Conservation (phyloP, 345 rosid species). For the Rubroshorea leprosula region DNA sequence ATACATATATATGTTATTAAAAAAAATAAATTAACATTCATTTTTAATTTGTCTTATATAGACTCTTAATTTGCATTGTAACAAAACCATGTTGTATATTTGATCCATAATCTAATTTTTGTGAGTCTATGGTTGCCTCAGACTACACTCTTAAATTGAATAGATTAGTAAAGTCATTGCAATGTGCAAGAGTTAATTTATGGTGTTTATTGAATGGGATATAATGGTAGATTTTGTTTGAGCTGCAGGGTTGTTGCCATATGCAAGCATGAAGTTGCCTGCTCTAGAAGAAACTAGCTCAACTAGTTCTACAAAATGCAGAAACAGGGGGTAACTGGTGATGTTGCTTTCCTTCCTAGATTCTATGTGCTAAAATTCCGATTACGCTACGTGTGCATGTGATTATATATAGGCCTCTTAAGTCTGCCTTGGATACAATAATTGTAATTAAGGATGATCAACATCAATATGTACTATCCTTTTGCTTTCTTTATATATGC, state of each 20-base stretch:
- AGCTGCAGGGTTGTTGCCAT: background rate
- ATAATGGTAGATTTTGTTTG: background rate
- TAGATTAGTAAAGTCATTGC: background rate
- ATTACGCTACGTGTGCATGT: background rate
- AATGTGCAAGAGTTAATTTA: background rate
- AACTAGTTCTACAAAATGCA: background rate
- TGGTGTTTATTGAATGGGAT: background rate
- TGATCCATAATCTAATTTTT: too few relatives aligned
- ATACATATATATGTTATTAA: too few relatives aligned
- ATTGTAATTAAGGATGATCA: too few relatives aligned
- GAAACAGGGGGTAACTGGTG: background rate
- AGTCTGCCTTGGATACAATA: too few relatives aligned
- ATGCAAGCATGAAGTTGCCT: background rate
- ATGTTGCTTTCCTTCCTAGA: background rate
- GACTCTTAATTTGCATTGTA: too few relatives aligned
- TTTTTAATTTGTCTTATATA: too few relatives aligned
- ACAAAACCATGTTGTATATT: too few relatives aligned
- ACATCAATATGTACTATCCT: too few relatives aligned
- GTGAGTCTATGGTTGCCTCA: background rate
- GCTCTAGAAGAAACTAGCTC: background rate
- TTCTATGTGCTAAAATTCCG: background rate
- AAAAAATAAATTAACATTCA: too few relatives aligned
- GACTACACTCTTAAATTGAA: background rate
- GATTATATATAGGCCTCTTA: background rate
- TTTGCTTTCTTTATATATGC: too few relatives aligned